Evolutionary conservation across 768 basidiomycete genomes (phyloP), one percentile per base, ranked within the genome.

Genomic region (Lactarius sanguifluus): DNA sequence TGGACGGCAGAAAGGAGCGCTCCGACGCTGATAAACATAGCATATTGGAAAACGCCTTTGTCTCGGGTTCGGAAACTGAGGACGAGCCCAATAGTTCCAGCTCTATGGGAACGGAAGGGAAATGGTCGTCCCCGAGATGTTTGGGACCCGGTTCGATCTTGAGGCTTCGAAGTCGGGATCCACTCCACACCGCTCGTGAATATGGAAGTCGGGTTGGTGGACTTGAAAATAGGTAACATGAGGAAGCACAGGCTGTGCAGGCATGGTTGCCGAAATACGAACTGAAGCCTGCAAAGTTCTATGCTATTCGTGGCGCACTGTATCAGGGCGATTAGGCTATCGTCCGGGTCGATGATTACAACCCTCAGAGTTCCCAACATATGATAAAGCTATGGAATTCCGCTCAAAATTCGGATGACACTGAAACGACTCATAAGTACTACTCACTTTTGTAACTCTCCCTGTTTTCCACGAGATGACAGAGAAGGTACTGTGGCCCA

Each of bases 381-480:
- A 10, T 23, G 12, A 25, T 13, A 50, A 23, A 50, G 50, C 50
- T 50, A 23, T 25, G 23, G 50, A n/a, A 45, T 5, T 15, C 50
- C 1, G 50, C 23, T 50, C 10, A 32, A 36, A 55, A 47, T 8
- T 6, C 5, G 18, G 23, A 40, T 1, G 34, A 25, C 23, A 54
- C 20, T 2, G 34, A 38, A 16, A 10, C 25, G 43, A 56, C 25
- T 7, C 0, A 9, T 16, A 15, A 8, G 16, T 36, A n/a, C 1
- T 1, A 54, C 65, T 40, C 50, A 66, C 65, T 10, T 57, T 38
- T 34, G 61, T 58, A 30, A 43, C 57, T 12, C 5, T 32, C 30
- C 65, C 65, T 7, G 57, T 23, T 23, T 66, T 66, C 65, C 65
- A 66, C 4, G 65, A 66, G n/a, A 66, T 40, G 32, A 62, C 47